Percentiles rank a stretch among this genome's conserved stretches.
These are phyloP conservation scores for Stagonosporopsis rhizophila DNA, from an alignment of 2,329 filamentous ascomycete genomes.

Conservation along the genomic window DNA sequence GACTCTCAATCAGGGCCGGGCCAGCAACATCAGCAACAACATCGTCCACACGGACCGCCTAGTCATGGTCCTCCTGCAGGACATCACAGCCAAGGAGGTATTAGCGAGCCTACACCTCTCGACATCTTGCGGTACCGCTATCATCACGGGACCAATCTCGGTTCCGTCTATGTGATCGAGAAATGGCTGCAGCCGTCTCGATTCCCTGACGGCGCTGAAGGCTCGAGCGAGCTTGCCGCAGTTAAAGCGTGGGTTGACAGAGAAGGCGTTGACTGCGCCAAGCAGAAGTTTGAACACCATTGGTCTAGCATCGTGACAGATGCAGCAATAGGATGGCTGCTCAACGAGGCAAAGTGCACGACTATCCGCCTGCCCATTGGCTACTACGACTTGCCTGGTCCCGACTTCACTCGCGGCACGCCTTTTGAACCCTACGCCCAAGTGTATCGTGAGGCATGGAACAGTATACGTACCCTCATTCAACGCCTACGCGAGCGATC, in stretches of 20 bases:
- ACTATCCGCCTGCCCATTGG: conserved; percentile 67
- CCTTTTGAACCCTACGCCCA: conserved; percentile 58
- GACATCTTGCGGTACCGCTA: conserved; percentile 64
- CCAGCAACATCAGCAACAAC: conserved; percentile 3
- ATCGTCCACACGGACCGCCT: not conserved
- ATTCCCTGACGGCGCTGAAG: conserved; percentile 54
- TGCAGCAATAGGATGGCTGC: conserved; percentile 61
- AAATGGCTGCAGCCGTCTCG: conserved; percentile 62
- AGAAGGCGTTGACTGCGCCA: conserved; percentile 58
- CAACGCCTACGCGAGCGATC: conserved; percentile 54
- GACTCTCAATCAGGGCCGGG: not conserved
- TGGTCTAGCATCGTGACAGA: conserved; percentile 61
- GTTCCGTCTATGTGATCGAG: conserved; percentile 67
- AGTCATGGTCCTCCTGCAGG: conserved; percentile 3
- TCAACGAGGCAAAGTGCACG: conserved; percentile 60
- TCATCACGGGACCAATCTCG: conserved; percentile 66
- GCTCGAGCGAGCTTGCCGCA: conserved; percentile 61
- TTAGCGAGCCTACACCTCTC: conserved; percentile 48
- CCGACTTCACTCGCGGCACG: conserved; percentile 58
- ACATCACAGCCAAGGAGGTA: conserved; percentile 32
- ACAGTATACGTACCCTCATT: conserved; percentile 57
- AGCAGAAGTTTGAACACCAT: conserved; percentile 60
- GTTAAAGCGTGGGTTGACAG: conserved; percentile 57
- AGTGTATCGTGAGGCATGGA: conserved; percentile 64
- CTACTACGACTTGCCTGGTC: conserved; percentile 62